phyloP scores from a whole-genome alignment of 1,284 basidiomycete species.

The Ceratobasidium sp. region DNA sequence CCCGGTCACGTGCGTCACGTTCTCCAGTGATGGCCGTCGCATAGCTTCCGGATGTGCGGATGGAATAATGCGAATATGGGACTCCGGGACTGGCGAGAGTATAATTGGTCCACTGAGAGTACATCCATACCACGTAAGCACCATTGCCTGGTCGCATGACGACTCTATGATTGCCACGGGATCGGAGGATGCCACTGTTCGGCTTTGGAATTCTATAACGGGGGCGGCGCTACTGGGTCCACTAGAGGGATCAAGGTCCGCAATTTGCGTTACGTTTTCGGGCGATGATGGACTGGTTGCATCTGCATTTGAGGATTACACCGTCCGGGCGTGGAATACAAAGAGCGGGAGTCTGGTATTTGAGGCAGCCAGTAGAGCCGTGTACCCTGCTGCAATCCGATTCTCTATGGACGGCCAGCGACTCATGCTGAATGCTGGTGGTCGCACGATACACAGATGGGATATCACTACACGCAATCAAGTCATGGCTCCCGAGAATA shows the following conservation, averaged over 20 bases:
- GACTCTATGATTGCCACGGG: slow-evolving; percentile 7
- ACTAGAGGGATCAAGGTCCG: neutral
- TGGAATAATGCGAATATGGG: neutral
- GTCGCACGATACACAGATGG: too few species aligned
- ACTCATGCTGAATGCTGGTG: too few species aligned
- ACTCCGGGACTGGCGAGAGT: neutral
- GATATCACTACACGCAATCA: too few species aligned
- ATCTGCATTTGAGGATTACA: neutral
- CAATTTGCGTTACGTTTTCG: slow-evolving; percentile 14
- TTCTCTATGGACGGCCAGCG: too few species aligned
- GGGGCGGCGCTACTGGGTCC: neutral
- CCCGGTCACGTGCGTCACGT: neutral
- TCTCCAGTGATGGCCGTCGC: slow-evolving; percentile 15
- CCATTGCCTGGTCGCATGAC: slow-evolving; percentile 23
- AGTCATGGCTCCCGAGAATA: too few species aligned
- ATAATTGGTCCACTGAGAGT: slow-evolving; percentile 47
- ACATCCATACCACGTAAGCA: neutral
- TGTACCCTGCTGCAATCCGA: too few species aligned
- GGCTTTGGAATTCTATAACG: neutral
- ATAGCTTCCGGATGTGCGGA: neutral
- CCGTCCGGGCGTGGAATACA: neutral
- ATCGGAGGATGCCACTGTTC: neutral
- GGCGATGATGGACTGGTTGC: slow-evolving; percentile 5
- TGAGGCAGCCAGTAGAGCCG: too few species aligned
- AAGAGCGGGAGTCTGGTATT: too few species aligned